Base-by-base conservation (phyloP, 108 stramenopile genomes). In the Skeletonema tropicum region DNA sequence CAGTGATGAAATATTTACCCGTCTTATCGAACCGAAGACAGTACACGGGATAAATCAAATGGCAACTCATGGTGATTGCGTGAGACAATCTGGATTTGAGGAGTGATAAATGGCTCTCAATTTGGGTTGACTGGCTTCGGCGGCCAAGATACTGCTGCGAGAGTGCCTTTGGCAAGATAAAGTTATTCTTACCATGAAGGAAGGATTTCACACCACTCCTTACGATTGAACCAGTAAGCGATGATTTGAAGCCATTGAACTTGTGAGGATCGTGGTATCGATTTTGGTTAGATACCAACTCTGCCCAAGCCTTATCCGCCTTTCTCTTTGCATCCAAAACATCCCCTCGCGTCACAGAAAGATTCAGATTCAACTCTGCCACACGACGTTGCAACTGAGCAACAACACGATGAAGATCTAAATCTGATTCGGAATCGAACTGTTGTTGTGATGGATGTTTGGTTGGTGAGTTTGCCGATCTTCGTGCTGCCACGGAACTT, bases 1-100 rank as follows among this genome's bases (percentile, higher is more conserved):
- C 98, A 7, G 97, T 97, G 21, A 97, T 75, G 71, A 97, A 92
- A 70, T 92, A 98, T 39, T 92, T 83, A 8, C 96, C 97, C 7
- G 94, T 93, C 33, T 66, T 69, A 87, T 98, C 98, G 68, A 96
- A 97, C 46, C 85, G 87, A 9, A 94, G 68, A 75, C 94, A 96
- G 70, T 92, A 98, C 7, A 97, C 90, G 7, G 96, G 95, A 42
- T 87, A 91, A 19, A 75, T 46, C 71, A 96, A 73, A 61, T 97
- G 97, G 17, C 95, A 82, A 63, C 89, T 96, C 19, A 94, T 89
- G 6, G 94, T 95, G 0, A 83, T 80, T 10, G 90, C 90, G 74
- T 92, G 90, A 12, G 89, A 89, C 39, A 95, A 55, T 9, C 92
- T 82, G 15, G 74, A 75, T 14, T 78, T 62, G 26, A 94, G 63